A percentile compares a stretch with the other conserved stretches of the same genome.
phyloP scores from a whole-genome alignment of 2,329 filamentous ascomycete species.

The Clonostachys rosea region DNA sequence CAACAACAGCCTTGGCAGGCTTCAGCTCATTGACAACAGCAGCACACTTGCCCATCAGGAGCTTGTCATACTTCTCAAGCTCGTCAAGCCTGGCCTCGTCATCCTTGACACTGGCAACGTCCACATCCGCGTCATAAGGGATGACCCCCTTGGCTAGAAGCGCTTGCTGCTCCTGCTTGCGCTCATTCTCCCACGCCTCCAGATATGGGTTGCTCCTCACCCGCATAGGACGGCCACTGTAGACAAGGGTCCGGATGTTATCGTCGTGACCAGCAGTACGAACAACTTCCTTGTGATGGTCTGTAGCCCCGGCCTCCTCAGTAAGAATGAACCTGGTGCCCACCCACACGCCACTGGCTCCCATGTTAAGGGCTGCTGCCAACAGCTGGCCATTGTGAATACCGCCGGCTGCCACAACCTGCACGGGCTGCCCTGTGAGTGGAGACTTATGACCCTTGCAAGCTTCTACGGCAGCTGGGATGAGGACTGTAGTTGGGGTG shows the following conservation, averaged over 20 bases:
- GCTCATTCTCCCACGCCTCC: conserved; percentile 92
- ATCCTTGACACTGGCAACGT: conserved; percentile 61
- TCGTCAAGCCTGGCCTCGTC: conserved; percentile 74
- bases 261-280: conserved; percentile 89
- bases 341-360: conserved; percentile 90
- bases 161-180: conserved; percentile 84
- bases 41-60: conserved; percentile 94
- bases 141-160: conserved; percentile 85
- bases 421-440: conserved; percentile 80
- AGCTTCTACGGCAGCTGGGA: conserved; percentile 84
- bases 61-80: conserved; percentile 87
- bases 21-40: conserved; percentile 93
- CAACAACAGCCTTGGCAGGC: conserved; percentile 84
- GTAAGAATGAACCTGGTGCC: conserved; percentile 93
- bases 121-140: conserved; percentile 90
- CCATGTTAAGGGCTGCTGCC: conserved; percentile 87
- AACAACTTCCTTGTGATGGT: conserved; percentile 93
- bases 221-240: conserved; percentile 91
- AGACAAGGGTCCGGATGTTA: conserved; percentile 95
- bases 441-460: conserved; percentile 79
- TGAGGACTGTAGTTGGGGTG: conserved; percentile 86
- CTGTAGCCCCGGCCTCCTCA: conserved; percentile 90
- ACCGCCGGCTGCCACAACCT: conserved; percentile 90
- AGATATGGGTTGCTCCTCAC: conserved; percentile 95
- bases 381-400: conserved; percentile 90